These are phyloP conservation scores for Leccinum glutinopallens DNA, from an alignment of 1,284 basidiomycete genomes.

Conservation along the genomic window DNA sequence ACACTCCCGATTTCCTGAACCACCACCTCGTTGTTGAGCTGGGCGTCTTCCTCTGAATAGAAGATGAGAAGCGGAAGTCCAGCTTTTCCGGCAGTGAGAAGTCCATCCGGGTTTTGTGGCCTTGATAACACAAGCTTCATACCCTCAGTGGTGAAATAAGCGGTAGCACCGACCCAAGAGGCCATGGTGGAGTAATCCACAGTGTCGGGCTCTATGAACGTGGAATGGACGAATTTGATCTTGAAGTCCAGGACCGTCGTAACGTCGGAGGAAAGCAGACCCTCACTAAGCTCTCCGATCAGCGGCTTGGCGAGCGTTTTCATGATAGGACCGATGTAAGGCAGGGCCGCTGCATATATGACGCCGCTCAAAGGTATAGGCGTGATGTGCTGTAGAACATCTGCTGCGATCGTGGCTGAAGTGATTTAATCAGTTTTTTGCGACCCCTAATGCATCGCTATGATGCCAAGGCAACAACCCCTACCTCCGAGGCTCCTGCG, in stretches of 20 bases:
- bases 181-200: constrained; percentile 10
- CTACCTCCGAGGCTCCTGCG: constrained; percentile 12
- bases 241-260: constrained; percentile 1
- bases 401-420: constrained; percentile 5
- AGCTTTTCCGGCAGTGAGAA: neutral
- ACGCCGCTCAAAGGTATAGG: constrained; percentile 5
- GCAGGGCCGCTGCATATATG: constrained; percentile 12
- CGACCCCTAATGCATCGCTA: neutral
- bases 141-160: neutral
- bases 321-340: constrained; percentile 15
- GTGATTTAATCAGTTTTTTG: neutral
- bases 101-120: neutral
- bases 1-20: constrained; percentile 6
- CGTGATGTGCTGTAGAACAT: constrained; percentile 4
- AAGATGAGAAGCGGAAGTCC: constrained; percentile 1
- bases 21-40: constrained; percentile 11
- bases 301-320: constrained; percentile 4
- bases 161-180: constrained; percentile 8
- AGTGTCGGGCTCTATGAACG: constrained; percentile 8
- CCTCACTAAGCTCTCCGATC: neutral
- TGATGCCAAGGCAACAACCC: neutral
- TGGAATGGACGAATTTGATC: constrained; percentile 10
- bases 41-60: constrained; percentile 7
- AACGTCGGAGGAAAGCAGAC: constrained; percentile 2
- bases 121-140: neutral